Percentiles rank a stretch among this genome's conserved stretches.
These are phyloP conservation scores for Candida montana DNA, from an alignment of 805 yeast species.

Conservation along the genomic window DNA sequence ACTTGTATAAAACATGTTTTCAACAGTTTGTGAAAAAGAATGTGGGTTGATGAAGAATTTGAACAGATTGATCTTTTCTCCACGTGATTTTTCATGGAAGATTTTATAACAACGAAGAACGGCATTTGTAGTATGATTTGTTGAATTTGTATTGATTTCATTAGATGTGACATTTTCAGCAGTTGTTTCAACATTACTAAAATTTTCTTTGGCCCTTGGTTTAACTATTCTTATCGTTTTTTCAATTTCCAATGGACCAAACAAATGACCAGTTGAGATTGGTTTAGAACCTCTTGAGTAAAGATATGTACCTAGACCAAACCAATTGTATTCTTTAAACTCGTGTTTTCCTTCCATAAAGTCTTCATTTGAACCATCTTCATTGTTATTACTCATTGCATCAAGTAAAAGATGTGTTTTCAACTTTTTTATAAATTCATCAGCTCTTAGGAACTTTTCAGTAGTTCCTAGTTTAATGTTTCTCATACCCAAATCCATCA, in stretches of 20 bases:
- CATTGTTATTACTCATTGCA: conserved; percentile 20
- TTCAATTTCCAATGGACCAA: conserved; percentile 67
- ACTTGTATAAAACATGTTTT: conserved; percentile 78
- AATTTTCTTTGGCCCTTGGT: conserved; percentile 39
- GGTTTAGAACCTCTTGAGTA: conserved; percentile 42
- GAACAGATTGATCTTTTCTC: conserved; percentile 49
- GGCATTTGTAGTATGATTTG: conserved; percentile 59
- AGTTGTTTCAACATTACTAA: conserved; percentile 36
- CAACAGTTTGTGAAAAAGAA: conserved; percentile 75
- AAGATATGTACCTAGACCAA: conserved; percentile 48
- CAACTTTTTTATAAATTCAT: conserved; percentile 39
- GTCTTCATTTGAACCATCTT: conserved; percentile 20
- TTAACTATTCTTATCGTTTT: conserved; percentile 35
- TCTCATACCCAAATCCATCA: conserved; percentile 60
- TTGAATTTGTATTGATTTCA: conserved; percentile 45
- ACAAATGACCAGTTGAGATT: conserved; percentile 51
- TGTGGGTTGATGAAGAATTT: conserved; percentile 67
- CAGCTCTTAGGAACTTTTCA: conserved; percentile 43
- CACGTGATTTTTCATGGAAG: conserved; percentile 30
- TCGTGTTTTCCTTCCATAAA: conserved; percentile 24
- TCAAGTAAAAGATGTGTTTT: conserved; percentile 34
- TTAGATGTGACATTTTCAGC: conserved; percentile 51
- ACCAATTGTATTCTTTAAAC: conserved; percentile 54
- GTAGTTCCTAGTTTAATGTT: conserved; percentile 55
- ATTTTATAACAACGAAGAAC: conserved; percentile 49